Conservation (phyloP, 2,329 filamentous ascomycete genomes). For the Albifimbria verrucaria region DNA sequence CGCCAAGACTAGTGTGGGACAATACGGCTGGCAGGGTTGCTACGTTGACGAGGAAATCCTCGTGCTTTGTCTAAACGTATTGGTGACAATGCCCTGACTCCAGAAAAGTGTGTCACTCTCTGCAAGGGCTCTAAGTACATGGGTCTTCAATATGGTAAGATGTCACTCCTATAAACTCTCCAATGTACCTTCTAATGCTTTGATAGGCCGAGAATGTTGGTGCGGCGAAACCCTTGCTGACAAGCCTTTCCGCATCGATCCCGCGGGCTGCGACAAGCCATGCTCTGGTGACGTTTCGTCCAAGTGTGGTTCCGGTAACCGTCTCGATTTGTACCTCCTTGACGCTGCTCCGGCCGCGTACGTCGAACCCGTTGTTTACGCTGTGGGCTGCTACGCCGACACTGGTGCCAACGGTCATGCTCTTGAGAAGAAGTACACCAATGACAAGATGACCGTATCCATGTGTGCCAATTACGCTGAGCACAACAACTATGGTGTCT, state of each 20-base stretch:
- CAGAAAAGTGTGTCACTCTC: background rate
- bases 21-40: background rate
- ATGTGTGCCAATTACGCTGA: background rate
- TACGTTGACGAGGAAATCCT: background rate
- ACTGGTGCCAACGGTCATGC: background rate
- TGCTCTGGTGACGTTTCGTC: background rate
- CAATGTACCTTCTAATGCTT: background rate
- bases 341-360: background rate
- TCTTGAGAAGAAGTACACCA: background rate
- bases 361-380: background rate
- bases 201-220: slow-evolving; percentile 1
- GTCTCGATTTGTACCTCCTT: background rate
- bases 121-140: background rate
- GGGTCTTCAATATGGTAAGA: background rate
- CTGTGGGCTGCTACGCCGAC: background rate
- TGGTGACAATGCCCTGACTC: background rate
- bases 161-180: background rate
- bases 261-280: background rate
- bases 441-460: background rate
- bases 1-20: background rate
- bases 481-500: background rate
- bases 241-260: background rate
- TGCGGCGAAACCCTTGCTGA: background rate
- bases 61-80: background rate
- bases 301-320: background rate